Percentiles rank a stretch among this genome's conserved stretches.
Evolutionary conservation across 345 rosid species (phyloP).

Genomic region (Melaleuca quinquenervia): DNA sequence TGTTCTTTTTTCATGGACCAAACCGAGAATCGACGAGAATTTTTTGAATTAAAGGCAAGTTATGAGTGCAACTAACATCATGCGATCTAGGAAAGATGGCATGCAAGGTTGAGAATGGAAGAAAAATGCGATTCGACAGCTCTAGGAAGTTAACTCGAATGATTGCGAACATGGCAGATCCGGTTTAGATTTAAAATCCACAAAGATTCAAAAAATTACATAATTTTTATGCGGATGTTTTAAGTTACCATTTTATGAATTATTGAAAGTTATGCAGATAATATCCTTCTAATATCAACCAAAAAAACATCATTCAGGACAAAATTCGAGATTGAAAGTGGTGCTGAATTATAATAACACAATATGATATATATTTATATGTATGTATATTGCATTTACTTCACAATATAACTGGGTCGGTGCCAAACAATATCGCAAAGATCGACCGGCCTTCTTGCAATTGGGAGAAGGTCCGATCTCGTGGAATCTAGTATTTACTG

Average conservation of each 20-base stretch:
- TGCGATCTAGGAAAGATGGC: neutral
- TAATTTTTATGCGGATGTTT: neutral
- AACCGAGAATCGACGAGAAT: neutral
- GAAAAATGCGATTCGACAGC: neutral
- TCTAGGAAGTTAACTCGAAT: neutral
- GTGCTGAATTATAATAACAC: neutral
- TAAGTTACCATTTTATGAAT: neutral
- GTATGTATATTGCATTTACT: neutral
- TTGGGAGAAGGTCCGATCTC: neutral
- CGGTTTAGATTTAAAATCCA: neutral
- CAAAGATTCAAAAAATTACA: neutral
- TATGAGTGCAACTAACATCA: neutral
- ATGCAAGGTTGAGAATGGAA: neutral
- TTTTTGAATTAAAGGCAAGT: neutral
- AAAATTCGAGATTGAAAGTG: neutral
- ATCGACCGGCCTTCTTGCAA: neutral
- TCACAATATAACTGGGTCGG: neutral
- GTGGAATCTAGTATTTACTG: neutral
- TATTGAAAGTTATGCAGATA: neutral
- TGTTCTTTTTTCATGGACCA: neutral
- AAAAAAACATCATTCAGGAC: neutral
- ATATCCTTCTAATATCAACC: neutral
- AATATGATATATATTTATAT: neutral
- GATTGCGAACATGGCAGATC: neutral
- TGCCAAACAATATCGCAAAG: neutral